A percentile compares a stretch with the other conserved stretches of the same genome.
phyloP scores from a whole-genome alignment of 768 basidiomycete genomes.

The Leccinum disarticulatum region DNA sequence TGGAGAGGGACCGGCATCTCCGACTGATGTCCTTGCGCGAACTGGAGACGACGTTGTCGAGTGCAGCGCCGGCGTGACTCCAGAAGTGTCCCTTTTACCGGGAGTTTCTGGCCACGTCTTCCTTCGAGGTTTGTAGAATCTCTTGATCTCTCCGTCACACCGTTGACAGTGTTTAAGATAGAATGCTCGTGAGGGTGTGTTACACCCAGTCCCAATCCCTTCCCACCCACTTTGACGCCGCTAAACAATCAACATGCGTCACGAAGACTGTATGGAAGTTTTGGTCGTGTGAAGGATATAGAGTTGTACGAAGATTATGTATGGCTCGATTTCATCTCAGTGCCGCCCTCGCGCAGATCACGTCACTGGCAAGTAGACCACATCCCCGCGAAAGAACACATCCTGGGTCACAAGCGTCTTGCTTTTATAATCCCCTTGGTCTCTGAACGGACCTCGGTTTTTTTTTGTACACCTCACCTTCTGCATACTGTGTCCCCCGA shows the following conservation, averaged over 20 bases:
- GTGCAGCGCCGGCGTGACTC: no score
- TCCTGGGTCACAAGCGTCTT: constrained; percentile 73
- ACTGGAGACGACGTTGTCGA: no score
- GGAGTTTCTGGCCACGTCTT: no score
- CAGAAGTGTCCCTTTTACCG: no score
- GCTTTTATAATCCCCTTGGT: constrained; percentile 76
- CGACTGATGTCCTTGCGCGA: no score
- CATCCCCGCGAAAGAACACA: constrained; percentile 65
- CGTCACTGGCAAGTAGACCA: constrained; percentile 36
- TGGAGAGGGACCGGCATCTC: no score
- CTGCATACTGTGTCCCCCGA: constrained; percentile 66
- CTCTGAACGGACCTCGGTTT: constrained; percentile 62
- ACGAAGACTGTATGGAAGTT: constrained; percentile 77
- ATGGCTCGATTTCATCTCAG: constrained; percentile 25
- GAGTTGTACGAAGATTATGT: constrained; percentile 90
- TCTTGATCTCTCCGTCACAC: no score
- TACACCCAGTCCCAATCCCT: constrained; percentile 58
- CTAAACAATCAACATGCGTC: constrained; percentile 55
- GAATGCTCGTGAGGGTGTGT: constrained; percentile 82
- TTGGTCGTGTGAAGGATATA: constrained; percentile 75
- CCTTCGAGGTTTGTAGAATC: no score
- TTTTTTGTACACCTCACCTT: constrained; percentile 83
- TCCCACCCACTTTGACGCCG: constrained; percentile 61
- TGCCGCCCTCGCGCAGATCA: constrained; percentile 2
- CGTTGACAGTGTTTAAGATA: constrained; percentile 49